Percentiles rank a stretch among this genome's conserved stretches.
Conservation (phyloP, 2,329 filamentous ascomycete species). For the Daldinia sp. region DNA sequence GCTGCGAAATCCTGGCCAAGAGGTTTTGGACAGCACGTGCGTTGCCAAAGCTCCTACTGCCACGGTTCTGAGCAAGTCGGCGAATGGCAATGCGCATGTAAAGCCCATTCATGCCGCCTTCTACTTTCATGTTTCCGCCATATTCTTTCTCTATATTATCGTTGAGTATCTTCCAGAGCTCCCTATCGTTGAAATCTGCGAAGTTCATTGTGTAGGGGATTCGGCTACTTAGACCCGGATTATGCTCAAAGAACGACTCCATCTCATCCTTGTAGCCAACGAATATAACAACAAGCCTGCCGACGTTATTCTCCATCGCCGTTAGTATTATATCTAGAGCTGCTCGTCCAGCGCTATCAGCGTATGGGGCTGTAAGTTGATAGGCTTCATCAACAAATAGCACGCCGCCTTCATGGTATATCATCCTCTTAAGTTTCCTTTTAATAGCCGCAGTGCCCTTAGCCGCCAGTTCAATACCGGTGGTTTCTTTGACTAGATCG, state of each 20-base stretch:
- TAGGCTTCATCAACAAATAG: constrained; percentile 85
- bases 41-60: constrained; percentile 75
- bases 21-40: constrained; percentile 73
- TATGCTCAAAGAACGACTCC: constrained; percentile 79
- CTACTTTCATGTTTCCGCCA: constrained; percentile 62
- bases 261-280: constrained; percentile 79
- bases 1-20: constrained; percentile 60
- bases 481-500: background rate
- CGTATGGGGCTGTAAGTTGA: constrained; percentile 70
- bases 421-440: background rate
- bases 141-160: constrained; percentile 64
- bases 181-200: constrained; percentile 71
- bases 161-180: constrained; percentile 69
- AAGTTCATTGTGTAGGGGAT: constrained; percentile 74
- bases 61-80: constrained; percentile 54
- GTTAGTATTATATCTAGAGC: constrained; percentile 76
- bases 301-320: constrained; percentile 75
- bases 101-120: constrained; percentile 66
- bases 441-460: background rate
- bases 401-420: constrained; percentile 65
- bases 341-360: constrained; percentile 58
- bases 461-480: background rate
- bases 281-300: constrained; percentile 75
- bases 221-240: constrained; percentile 73
- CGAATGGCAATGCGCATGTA: constrained; percentile 69